Base-by-base conservation (phyloP, 78 protist species). In the Dictyostelium firmibasis region DNA sequence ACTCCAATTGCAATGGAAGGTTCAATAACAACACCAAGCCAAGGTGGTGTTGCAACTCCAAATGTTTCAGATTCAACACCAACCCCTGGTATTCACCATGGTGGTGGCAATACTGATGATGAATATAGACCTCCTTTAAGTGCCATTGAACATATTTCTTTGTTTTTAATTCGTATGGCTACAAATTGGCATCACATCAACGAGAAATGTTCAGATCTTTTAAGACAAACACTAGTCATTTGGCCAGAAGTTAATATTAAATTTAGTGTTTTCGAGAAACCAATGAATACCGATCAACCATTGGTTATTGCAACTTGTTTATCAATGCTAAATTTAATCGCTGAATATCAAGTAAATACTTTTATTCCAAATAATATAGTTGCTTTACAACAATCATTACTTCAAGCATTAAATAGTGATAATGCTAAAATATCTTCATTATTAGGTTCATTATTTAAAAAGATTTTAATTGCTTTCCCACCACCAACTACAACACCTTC, bases 171-270 rank as follows among this genome's bases (percentile, higher is more conserved):
- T 44, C 31, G 93, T 31, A 44, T 88, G 62, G 53, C 50, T 6
- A 79, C 93, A 5, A 79, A 25, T 64, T 43, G 27, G 60, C 14
- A 43, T 10, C 44, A 43, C 64, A 18, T 57, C 3, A 36, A 70
- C 9, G 92, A 70, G 27, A 95, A 84, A 18, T 78, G 91, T 72
- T 25, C 88, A 29, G 72, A 70, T 0, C 95, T 96, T 10, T 81
- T 96, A 35, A 20, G 41, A 7, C 76, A 69, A 31, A 77, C 91
- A 11, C 62, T 96, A 11, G 4, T 23, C 8, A 5, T 96, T 29
- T 97, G 97, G 97, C 97, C 95, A 2, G 96, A 85, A 0, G 97
- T 84, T 16, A 41, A 25, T 23, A 88, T 97, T 86, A 97, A 97
- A 64, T 85, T 47, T 60, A n/a, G 44, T 8, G 92, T 70, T 36